Evolutionary conservation across 352 stramenopile species (phyloP).

Genomic region (Globisporangium nodosum): DNA sequence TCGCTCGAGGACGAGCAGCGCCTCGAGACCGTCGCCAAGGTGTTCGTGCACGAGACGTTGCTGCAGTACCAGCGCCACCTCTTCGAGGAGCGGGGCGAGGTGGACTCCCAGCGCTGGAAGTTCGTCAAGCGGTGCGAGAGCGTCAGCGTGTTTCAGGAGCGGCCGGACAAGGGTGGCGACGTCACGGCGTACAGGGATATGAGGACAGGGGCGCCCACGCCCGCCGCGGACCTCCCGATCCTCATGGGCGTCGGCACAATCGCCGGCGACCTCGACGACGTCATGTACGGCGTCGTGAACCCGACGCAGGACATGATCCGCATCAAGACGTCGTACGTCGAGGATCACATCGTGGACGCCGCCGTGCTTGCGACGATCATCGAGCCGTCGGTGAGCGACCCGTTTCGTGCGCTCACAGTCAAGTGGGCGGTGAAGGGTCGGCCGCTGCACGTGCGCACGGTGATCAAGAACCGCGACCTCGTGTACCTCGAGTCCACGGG

Average conservation of each 20-base stretch:
- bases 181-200: constrained; percentile 10
- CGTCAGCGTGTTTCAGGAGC: constrained; percentile 13
- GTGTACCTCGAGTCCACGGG: constrained; percentile 62
- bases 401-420: constrained; percentile 16
- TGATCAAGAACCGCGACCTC: constrained; percentile 59
- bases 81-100: constrained; percentile 1
- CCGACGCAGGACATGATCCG: constrained; percentile 28
- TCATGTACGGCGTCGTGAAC: constrained; percentile 35
- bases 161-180: constrained; percentile 1
- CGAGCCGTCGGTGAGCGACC: constrained; percentile 7
- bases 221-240: constrained; percentile 11
- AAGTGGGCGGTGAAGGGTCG: constrained; percentile 56
- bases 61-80: constrained; percentile 13
- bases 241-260: constrained; percentile 24
- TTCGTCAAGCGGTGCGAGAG: constrained; percentile 13
- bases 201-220: constrained; percentile 4
- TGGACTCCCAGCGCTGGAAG: constrained; percentile 11
- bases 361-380: constrained; percentile 11
- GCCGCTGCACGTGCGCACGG: constrained; percentile 26
- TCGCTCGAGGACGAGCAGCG: constrained; percentile 9
- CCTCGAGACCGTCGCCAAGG: constrained; percentile 5
- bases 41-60: constrained; percentile 14
- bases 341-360: constrained; percentile 12
- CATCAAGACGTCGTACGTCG: constrained; percentile 35
- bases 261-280: constrained; percentile 34